These are phyloP conservation scores for Aspergillus japonicus DNA, from an alignment of 2,329 filamentous ascomycete genomes.

Conservation along the genomic window DNA sequence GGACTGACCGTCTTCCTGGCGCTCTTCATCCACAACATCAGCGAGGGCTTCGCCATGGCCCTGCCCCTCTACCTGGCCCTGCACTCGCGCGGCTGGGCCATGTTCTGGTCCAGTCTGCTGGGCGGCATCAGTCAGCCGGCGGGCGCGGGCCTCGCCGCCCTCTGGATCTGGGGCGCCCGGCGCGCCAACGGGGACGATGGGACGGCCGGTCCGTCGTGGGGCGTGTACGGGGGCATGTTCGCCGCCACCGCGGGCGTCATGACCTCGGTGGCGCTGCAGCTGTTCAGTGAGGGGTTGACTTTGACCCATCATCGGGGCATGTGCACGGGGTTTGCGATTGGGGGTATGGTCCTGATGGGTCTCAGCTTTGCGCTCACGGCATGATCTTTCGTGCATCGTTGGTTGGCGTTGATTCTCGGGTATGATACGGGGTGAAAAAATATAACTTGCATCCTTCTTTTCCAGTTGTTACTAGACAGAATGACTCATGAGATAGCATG, in stretches of 20 bases:
- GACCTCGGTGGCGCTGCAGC: constrained; percentile 84
- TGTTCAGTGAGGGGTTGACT: constrained; percentile 82
- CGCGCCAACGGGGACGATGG: constrained; percentile 35
- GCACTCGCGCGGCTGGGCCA: constrained; percentile 74
- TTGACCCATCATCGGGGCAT: constrained; percentile 56
- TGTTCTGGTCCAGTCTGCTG: constrained; percentile 77
- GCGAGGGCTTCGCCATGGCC: constrained; percentile 92
- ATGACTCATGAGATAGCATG: background rate
- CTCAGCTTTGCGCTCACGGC: constrained; percentile 82
- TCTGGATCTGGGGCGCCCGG: constrained; percentile 77
- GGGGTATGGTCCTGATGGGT: constrained; percentile 79
- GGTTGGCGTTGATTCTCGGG: background rate
- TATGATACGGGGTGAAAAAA: background rate
- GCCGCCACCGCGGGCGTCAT: constrained; percentile 90
- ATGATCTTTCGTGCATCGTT: constrained; percentile 16
- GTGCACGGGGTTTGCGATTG: constrained; percentile 40
- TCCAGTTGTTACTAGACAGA: background rate
- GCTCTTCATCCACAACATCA: constrained; percentile 96
- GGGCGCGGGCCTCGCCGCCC: constrained; percentile 76
- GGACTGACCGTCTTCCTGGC: constrained; percentile 93
- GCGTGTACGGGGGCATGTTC: constrained; percentile 66
- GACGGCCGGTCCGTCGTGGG: constrained; percentile 49
- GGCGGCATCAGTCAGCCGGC: constrained; percentile 85
- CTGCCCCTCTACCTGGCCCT: constrained; percentile 90
- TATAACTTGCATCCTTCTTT: background rate